These are phyloP conservation scores for Chaetomium fimeti DNA, from an alignment of 495 filamentous ascomycete genomes.

Conservation along the genomic window DNA sequence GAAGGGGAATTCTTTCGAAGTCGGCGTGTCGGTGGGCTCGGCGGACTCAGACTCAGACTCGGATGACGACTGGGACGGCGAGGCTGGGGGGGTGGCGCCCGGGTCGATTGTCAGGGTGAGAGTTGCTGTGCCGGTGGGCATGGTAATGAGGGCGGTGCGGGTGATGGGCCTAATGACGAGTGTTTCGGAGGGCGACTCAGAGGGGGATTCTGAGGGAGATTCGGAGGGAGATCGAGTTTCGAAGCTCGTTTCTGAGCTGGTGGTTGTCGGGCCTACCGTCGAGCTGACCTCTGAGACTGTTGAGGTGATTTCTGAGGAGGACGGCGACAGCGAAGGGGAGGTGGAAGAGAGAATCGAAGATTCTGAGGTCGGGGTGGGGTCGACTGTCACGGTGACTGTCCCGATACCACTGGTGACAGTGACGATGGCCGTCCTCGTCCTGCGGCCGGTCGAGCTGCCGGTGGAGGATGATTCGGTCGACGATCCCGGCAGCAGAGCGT, in stretches of 20 bases:
- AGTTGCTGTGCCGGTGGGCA: neutral
- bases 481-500: conserved; percentile 8
- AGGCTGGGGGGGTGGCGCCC: too few relatives aligned
- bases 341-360: conserved; percentile 3
- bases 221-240: too few relatives aligned
- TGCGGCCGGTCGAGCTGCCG: neutral
- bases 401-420: conserved; percentile 14
- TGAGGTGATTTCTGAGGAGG: neutral
- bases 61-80: too few relatives aligned
- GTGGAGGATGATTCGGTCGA: neutral
- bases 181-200: neutral
- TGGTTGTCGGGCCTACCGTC: neutral
- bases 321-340: neutral
- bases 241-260: neutral
- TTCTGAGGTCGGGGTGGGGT: neutral
- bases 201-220: neutral
- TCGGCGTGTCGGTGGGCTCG: neutral
- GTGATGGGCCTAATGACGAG: conserved; percentile 11
- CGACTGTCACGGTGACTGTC: conserved; percentile 21
- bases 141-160: conserved; percentile 13
- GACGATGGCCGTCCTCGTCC: conserved; percentile 21
- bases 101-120: conserved; percentile 21
- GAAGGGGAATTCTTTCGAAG: neutral
- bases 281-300: neutral
- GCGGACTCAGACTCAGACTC: conserved; percentile 9